Evolutionary conservation across 1,284 basidiomycete species (phyloP).

Genomic region (Heterobasidion annosum): DNA sequence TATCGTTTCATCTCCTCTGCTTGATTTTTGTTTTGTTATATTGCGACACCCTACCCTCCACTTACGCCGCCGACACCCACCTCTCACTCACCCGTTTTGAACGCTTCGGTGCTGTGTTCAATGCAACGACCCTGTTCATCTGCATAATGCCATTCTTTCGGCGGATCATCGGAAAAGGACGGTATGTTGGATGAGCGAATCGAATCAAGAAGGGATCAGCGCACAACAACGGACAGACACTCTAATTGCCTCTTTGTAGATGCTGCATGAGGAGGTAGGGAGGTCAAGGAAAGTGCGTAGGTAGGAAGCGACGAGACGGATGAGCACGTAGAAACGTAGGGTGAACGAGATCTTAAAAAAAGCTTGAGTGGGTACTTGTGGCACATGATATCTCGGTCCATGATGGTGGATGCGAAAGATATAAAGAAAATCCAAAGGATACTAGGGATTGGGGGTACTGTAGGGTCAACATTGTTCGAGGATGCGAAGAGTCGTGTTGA

Average conservation of each 20-base stretch:
- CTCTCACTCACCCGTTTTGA: background rate
- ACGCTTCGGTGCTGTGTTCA: background rate
- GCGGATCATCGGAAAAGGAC: too few species aligned
- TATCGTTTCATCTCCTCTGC: background rate
- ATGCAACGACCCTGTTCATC: background rate
- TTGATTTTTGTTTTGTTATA: background rate
- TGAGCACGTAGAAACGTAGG: background rate
- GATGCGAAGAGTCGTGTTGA: background rate
- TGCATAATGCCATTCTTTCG: too few species aligned
- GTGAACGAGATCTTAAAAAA: background rate
- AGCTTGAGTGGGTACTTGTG: background rate
- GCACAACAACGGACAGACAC: too few species aligned
- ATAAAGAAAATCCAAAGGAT: background rate
- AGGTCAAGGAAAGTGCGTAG: too few species aligned
- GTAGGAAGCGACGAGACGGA: background rate
- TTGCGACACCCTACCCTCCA: background rate
- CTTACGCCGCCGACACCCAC: background rate
- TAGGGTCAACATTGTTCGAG: background rate
- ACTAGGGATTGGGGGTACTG: background rate
- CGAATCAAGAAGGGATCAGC: too few species aligned
- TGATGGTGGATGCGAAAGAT: background rate
- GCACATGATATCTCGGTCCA: background rate
- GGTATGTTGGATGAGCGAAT: too few species aligned
- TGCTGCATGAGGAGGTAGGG: too few species aligned
- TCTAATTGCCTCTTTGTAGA: too few species aligned